Percentiles rank a stretch among this genome's conserved stretches.
Conservation (phyloP, 768 basidiomycete species). For the Naganishia randhawae region DNA sequence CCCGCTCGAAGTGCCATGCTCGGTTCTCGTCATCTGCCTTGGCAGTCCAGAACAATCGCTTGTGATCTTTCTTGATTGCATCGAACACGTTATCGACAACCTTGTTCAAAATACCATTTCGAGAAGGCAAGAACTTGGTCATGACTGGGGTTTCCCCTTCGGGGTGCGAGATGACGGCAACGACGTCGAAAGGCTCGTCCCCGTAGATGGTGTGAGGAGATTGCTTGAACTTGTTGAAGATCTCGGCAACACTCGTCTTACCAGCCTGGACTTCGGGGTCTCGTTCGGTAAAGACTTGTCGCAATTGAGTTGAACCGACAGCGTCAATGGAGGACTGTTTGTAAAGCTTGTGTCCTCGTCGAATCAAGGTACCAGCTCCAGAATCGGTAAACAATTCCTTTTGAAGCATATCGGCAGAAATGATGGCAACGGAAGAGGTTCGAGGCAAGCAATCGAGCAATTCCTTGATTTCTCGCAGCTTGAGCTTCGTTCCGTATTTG, state of each 20-base stretch:
- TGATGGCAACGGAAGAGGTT: slow-evolving; percentile 96
- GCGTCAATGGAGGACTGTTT: slow-evolving; percentile 75
- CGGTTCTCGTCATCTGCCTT: slow-evolving; percentile 94
- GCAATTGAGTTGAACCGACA: slow-evolving; percentile 88
- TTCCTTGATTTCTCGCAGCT: slow-evolving; percentile 98
- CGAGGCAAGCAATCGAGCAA: slow-evolving; percentile 96
- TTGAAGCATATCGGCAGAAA: slow-evolving; percentile 84
- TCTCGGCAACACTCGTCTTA: slow-evolving; percentile 76
- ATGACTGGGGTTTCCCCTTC: slow-evolving; percentile 80
- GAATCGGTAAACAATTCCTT: slow-evolving; percentile 98
- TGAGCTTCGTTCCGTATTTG: slow-evolving; percentile 97
- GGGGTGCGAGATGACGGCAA: slow-evolving; percentile 91
- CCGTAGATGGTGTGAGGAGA: slow-evolving; percentile 91
- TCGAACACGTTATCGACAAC: slow-evolving; percentile 97
- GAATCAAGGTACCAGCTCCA: slow-evolving; percentile 95
- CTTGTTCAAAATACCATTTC: slow-evolving; percentile 83
- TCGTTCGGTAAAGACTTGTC: slow-evolving; percentile 89
- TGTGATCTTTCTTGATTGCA: slow-evolving; percentile 91
- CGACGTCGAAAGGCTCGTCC: slow-evolving; percentile 93
- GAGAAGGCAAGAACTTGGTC: slow-evolving; percentile 84
- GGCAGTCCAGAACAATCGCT: slow-evolving; percentile 94
- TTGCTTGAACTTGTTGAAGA: slow-evolving; percentile 73
- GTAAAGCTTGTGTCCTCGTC: slow-evolving; percentile 96
- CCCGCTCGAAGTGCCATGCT: slow-evolving; percentile 97
- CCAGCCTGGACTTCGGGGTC: slow-evolving; percentile 86